Evolutionary conservation across 371 early-diverging fungal genomes (phyloP).

Genomic region (Entomophthora muscae): DNA sequence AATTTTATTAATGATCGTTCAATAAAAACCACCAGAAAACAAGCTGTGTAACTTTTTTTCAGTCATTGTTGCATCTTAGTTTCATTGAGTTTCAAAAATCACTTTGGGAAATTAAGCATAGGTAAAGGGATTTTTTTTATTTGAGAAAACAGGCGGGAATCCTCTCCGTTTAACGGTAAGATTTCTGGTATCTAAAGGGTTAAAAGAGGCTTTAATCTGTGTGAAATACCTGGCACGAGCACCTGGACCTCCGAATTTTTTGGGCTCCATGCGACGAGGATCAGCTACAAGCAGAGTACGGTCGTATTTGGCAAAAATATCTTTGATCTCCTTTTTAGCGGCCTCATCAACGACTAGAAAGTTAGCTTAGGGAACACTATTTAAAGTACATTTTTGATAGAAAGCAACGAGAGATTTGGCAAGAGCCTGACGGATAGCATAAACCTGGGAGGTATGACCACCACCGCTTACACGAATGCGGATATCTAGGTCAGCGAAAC

Average conservation of each 20-base stretch:
- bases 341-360: conserved; percentile 84
- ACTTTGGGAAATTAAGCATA: no score
- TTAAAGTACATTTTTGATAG: conserved; percentile 89
- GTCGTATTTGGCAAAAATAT: conserved; percentile 89
- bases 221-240: conserved; percentile 88
- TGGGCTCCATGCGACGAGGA: conserved; percentile 99
- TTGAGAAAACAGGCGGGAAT: no score
- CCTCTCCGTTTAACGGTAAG: conserved; percentile 84
- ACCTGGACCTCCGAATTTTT: conserved; percentile 99
- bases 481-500: conserved; percentile 93
- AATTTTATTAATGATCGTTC: no score
- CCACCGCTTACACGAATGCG: conserved; percentile 95
- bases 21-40: no score
- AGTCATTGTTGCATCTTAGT: no score
- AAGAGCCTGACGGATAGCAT: conserved; percentile 96
- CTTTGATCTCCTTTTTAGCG: conserved; percentile 98
- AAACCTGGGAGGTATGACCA: conserved; percentile 93
- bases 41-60: no score
- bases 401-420: conserved; percentile 98
- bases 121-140: no score
- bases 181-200: conserved; percentile 64
- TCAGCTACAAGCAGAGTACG: conserved; percentile 98
- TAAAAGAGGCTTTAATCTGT: background rate
- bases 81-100: no score
- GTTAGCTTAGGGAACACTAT: no score